A percentile compares a stretch with the other conserved stretches of the same genome.
phyloP scores from a whole-genome alignment of 176 grass and related monocot species.

The Triticum aestivum region DNA sequence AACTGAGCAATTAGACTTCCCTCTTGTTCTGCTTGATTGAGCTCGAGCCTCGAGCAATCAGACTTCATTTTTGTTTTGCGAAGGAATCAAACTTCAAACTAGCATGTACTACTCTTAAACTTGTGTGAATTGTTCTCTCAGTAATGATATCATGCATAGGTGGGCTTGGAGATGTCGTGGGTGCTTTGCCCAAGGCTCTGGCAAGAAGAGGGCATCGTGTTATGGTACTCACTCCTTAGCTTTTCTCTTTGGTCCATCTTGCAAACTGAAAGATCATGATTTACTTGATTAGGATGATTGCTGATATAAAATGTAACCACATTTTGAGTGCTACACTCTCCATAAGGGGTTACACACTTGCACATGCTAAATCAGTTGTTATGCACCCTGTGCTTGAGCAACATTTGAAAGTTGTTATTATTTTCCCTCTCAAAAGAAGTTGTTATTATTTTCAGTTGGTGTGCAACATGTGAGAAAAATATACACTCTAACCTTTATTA shows the following conservation, averaged over 20 bases:
- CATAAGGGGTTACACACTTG: not conserved
- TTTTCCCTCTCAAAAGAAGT: not conserved
- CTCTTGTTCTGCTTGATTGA: too few relatives aligned
- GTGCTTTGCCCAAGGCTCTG: slow-evolving; percentile 94
- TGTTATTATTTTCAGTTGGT: not conserved
- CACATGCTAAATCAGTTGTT: not conserved
- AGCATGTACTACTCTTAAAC: not conserved
- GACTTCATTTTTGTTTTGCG: too few relatives aligned
- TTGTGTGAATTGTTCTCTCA: slow-evolving; percentile 20
- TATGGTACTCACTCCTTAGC: slow-evolving; percentile 46
- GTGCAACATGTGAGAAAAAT: not conserved
- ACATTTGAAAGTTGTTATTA: not conserved
- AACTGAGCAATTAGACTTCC: not conserved
- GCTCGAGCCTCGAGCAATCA: too few relatives aligned
- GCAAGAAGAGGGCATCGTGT: slow-evolving; percentile 96
- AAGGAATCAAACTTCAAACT: too few relatives aligned
- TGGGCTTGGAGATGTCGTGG: slow-evolving; percentile 92
- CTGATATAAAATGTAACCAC: not conserved
- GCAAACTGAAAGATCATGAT: not conserved
- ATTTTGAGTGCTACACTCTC: not conserved
- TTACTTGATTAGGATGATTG: not conserved
- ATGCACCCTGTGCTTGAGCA: not conserved
- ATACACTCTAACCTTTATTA: not conserved
- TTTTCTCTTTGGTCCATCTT: not conserved
- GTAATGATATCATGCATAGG: slow-evolving; percentile 39